Evolutionary conservation across 2,329 filamentous ascomycete species (phyloP), one percentile per base, ranked within the genome.

Genomic region (Hymenoscyphus occultus): DNA sequence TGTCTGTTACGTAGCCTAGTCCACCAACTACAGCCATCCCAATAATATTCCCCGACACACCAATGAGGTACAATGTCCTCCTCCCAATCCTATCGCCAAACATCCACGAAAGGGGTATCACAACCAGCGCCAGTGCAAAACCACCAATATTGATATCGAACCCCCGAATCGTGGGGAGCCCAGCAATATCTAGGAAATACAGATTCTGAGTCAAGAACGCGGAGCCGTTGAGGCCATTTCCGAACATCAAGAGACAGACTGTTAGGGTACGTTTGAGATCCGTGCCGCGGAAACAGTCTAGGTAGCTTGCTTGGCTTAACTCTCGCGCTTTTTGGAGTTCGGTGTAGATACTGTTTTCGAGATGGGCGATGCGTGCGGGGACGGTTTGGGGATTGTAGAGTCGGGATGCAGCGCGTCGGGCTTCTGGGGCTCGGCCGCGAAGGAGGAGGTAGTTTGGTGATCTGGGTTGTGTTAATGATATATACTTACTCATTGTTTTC

Each of bases 221-320:
- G 3, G 68, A 65, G 1, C 77, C 77, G 35, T 76, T 76, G n/a
- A 78, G 64, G 2, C 73, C 68, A 4, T 74, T 71, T 4, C 77
- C 69, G 3, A 73, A 67, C 62, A 75, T 75, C 0, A 76, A 70
- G 56, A 76, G 75, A 64, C 76, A 71, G 19, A 77, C 75, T 56
- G 78, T 78, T 14, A 77, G 68, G 0, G 78, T 78, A 22, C 77
- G 73, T 61, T 74, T 75, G 32, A 73, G 67, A 65, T 79, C 74
- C 1, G 68, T 67, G n/a, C 70, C 70, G 57, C 72, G 63, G 72
- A 79, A 78, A 67, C 77, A 79, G 45, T 77, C 73, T 1, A 68
- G 48, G 62, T 75, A 78, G 0, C 71, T 72, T 28, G 65, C 39
- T 28, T 42, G 14, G 19, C 54, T 56, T 16, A 6, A 13, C 7